Percentiles rank a stretch among this genome's conserved stretches.
Evolutionary conservation across 1,284 basidiomycete genomes (phyloP).

Genomic region (Nidula niveotomentosa): DNA sequence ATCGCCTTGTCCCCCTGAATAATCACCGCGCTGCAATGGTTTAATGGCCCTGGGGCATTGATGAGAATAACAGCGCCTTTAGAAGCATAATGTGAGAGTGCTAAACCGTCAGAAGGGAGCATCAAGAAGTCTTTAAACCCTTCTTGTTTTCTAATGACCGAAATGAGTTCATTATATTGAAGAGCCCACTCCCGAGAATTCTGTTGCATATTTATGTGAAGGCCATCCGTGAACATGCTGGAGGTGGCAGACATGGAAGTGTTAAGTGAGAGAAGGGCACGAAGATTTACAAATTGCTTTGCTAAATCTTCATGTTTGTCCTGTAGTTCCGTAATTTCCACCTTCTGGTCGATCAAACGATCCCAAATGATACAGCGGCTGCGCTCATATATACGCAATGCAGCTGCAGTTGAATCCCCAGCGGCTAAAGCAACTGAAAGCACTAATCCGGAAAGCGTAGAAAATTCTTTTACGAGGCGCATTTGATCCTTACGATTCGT

Average conservation of each 20-base stretch:
- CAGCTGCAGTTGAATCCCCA: background rate
- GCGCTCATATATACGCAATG: conserved; percentile 5
- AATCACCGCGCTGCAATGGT: conserved; percentile 10
- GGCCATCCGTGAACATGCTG: background rate
- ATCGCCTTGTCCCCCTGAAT: conserved; percentile 3
- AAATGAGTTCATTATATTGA: background rate
- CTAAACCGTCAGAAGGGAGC: background rate
- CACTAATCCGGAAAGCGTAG: background rate
- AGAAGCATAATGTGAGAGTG: conserved; percentile 1
- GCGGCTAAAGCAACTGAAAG: background rate
- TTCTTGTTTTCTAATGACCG: conserved; percentile 2
- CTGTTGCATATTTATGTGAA: background rate
- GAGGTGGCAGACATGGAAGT: background rate
- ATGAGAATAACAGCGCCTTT: conserved; percentile 10
- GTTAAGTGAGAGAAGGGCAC: conserved; percentile 1
- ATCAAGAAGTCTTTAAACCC: conserved; percentile 11
- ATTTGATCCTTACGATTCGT: conserved; percentile 3
- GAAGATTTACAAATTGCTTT: conserved; percentile 1
- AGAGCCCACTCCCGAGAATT: background rate
- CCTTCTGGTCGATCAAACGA: conserved; percentile 5
- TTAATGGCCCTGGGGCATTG: conserved; percentile 4
- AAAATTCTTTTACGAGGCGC: conserved; percentile 1
- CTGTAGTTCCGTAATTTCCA: conserved; percentile 3
- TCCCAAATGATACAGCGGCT: conserved; percentile 9
- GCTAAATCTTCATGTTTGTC: conserved; percentile 4